A percentile compares a stretch with the other conserved stretches of the same genome.
Evolutionary conservation across 371 early-diverging fungal genomes (phyloP).

Genomic region (Blakeslea trispora): DNA sequence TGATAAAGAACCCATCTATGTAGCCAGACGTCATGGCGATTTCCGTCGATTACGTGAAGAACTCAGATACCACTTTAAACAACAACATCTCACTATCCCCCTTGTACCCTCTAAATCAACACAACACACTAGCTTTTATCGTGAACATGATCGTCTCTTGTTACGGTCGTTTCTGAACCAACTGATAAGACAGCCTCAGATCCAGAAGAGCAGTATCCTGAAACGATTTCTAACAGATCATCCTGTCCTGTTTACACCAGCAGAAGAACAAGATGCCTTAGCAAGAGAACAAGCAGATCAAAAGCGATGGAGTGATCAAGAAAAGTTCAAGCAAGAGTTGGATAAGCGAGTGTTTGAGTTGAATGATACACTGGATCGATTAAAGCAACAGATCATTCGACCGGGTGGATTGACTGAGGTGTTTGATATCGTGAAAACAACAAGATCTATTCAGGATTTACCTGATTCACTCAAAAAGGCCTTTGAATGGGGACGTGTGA

Average conservation of each 20-base stretch:
- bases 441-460: slow-evolving; percentile 44
- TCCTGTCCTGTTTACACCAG: slow-evolving; percentile 40
- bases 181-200: slow-evolving; percentile 16
- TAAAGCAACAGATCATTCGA: slow-evolving; percentile 55
- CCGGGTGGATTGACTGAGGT: slow-evolving; percentile 53
- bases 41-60: slow-evolving; percentile 37
- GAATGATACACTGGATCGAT: slow-evolving; percentile 47
- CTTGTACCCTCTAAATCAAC: slow-evolving; percentile 30
- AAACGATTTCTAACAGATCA: slow-evolving; percentile 47
- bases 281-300: slow-evolving; percentile 41
- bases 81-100: slow-evolving; percentile 22
- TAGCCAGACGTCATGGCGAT: slow-evolving; percentile 40
- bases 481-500: slow-evolving; percentile 67
- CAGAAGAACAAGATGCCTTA: slow-evolving; percentile 47
- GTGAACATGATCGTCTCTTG: slow-evolving; percentile 59
- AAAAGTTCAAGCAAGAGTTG: slow-evolving; percentile 47
- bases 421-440: slow-evolving; percentile 44
- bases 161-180: slow-evolving; percentile 51
- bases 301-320: slow-evolving; percentile 45
- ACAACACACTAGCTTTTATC: slow-evolving; percentile 11
- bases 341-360: slow-evolving; percentile 54
- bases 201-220: slow-evolving; percentile 40
- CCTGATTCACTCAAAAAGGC: slow-evolving; percentile 52
- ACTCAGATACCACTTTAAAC: slow-evolving; percentile 29
- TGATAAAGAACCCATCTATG: slow-evolving; percentile 23